These are phyloP conservation scores for Falciphora oryzae DNA, from an alignment of 2,329 filamentous ascomycete species.

Conservation along the genomic window DNA sequence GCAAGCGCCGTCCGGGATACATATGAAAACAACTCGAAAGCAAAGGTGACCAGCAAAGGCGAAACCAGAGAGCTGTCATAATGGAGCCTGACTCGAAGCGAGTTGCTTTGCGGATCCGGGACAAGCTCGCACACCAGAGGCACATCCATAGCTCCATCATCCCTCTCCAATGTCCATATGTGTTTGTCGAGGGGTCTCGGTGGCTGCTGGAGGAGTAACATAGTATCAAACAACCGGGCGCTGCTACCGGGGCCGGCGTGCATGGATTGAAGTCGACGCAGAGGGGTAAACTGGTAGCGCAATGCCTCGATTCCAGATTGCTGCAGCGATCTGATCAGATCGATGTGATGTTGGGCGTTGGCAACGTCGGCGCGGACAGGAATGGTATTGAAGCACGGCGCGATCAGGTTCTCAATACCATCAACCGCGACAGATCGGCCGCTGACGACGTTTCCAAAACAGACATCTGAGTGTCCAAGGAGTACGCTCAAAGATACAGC, in stretches of 20 bases:
- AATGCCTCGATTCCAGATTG: conserved; percentile 55
- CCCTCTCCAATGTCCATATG: conserved; percentile 52
- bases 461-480: conserved; percentile 58
- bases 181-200: conserved; percentile 46
- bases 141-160: conserved; percentile 63
- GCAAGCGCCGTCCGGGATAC: conserved; percentile 21
- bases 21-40: conserved; percentile 23
- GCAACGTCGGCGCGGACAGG: conserved; percentile 59
- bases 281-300: conserved; percentile 66
- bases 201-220: conserved; percentile 72
- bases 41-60: background rate
- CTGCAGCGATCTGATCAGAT: conserved; percentile 57
- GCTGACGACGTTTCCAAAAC: conserved; percentile 82
- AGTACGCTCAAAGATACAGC: conserved; percentile 54
- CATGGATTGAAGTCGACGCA: conserved; percentile 62
- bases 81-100: conserved; percentile 56
- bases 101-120: conserved; percentile 47
- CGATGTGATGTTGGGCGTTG: conserved; percentile 40
- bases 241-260: conserved; percentile 33
- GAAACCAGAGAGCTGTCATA: conserved; percentile 37
- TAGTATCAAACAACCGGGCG: conserved; percentile 66
- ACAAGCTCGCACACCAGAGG: conserved; percentile 72
- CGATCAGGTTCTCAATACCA: conserved; percentile 66
- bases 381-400: conserved; percentile 88
- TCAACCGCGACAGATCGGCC: conserved; percentile 65